Percentiles rank a stretch among this genome's conserved stretches.
These are phyloP conservation scores for Entonaema liquescens DNA, from an alignment of 495 filamentous ascomycete genomes.

Conservation along the genomic window DNA sequence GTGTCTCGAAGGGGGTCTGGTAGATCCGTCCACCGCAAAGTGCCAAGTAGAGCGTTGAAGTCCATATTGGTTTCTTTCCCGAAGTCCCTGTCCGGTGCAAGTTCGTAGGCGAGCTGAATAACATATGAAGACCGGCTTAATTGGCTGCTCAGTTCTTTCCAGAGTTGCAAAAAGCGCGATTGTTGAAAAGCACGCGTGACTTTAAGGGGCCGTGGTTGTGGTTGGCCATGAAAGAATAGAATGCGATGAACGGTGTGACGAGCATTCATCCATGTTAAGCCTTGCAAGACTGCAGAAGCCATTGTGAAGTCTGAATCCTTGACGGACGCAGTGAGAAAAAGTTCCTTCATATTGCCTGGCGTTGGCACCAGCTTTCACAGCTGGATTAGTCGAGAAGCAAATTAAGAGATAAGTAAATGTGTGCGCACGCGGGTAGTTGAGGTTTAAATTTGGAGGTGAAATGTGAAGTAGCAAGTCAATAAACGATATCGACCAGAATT, in stretches of 20 bases:
- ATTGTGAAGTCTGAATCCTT: conserved; percentile 44
- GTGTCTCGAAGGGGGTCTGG: conserved; percentile 51
- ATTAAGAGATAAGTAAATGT: neutral
- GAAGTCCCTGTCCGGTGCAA: conserved; percentile 48
- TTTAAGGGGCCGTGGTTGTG: conserved; percentile 47
- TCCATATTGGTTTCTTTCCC: conserved; percentile 38
- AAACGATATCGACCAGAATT: neutral
- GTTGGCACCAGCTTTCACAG: neutral
- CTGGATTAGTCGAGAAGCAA: neutral
- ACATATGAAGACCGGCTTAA: conserved; percentile 52
- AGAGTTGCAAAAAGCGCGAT: conserved; percentile 38
- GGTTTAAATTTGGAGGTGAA: neutral
- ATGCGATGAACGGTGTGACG: conserved; percentile 48
- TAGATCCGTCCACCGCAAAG: conserved; percentile 53
- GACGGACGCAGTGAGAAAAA: conserved; percentile 53
- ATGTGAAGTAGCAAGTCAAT: neutral
- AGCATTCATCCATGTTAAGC: conserved; percentile 52
- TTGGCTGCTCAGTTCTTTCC: conserved; percentile 54
- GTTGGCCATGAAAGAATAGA: conserved; percentile 48
- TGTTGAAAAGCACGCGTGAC: conserved; percentile 40
- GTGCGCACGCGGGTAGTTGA: neutral
- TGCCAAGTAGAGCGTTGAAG: conserved; percentile 39
- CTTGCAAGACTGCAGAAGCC: conserved; percentile 51
- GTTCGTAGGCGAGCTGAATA: conserved; percentile 51
- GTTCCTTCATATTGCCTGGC: conserved; percentile 47